These are phyloP conservation scores for Silene noctiflora DNA, from an alignment of 179 eudicot genomes.

Conservation along the genomic window DNA sequence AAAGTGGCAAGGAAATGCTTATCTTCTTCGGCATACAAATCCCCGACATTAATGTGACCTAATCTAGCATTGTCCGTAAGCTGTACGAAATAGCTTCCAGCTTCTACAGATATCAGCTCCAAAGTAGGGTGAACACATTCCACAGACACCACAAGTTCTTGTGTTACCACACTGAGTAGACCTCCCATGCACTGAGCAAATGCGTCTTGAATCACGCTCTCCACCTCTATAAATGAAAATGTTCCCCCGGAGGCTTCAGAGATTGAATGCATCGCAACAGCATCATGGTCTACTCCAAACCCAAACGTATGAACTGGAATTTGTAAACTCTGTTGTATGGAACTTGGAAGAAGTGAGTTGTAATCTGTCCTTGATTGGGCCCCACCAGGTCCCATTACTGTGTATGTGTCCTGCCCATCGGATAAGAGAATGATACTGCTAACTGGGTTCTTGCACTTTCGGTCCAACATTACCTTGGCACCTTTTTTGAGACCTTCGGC, in stretches of 20 bases:
- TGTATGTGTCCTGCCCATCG: slow-evolving; percentile 65
- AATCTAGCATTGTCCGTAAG: slow-evolving; percentile 33
- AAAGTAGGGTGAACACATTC: slow-evolving; percentile 45
- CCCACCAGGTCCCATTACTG: slow-evolving; percentile 30
- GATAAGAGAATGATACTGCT: slow-evolving; percentile 54
- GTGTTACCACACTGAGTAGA: slow-evolving; percentile 78
- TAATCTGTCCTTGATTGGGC: slow-evolving; percentile 29
- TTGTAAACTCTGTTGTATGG: slow-evolving; percentile 30
- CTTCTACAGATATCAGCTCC: slow-evolving; percentile 26
- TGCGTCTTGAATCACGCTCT: slow-evolving; percentile 71
- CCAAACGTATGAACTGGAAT: slow-evolving; percentile 88
- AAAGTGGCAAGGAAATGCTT: slow-evolving; percentile 61
- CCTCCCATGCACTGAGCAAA: slow-evolving; percentile 98
- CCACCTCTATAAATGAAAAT: slow-evolving; percentile 79
- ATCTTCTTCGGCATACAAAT: slow-evolving; percentile 86
- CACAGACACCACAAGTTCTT: slow-evolving; percentile 60
- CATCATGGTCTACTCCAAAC: slow-evolving; percentile 84
- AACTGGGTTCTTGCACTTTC: slow-evolving; percentile 53
- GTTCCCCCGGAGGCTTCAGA: slow-evolving; percentile 81
- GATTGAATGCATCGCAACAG: slow-evolving; percentile 68
- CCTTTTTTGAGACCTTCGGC: slow-evolving; percentile 57
- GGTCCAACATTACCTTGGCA: slow-evolving; percentile 48
- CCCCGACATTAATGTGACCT: slow-evolving; percentile 54
- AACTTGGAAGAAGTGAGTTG: slow-evolving; percentile 40
- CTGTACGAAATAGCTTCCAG: slow-evolving; percentile 55